Conservation (phyloP, 163 green algal species). For the Coccomyxa subellipsoidea region DNA sequence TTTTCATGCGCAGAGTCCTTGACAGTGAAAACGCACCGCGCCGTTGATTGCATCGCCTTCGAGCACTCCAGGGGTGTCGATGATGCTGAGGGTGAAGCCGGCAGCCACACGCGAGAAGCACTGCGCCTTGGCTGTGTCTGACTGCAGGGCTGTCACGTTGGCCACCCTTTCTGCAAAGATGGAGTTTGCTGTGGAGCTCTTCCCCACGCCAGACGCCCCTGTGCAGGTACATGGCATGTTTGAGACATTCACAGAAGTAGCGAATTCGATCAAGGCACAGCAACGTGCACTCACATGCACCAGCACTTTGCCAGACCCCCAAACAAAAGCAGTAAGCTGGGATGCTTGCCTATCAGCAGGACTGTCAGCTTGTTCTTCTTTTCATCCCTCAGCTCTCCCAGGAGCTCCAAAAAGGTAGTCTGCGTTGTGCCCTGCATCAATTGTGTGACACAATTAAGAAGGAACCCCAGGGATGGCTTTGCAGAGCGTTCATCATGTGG, state of each 20-base stretch:
- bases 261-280: not conserved
- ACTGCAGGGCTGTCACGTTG: constrained; percentile 38
- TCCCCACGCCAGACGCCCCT: constrained; percentile 60
- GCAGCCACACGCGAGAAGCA: constrained; percentile 25
- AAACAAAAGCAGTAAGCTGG: not conserved
- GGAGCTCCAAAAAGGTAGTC: constrained; percentile 23
- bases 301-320: not conserved
- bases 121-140: constrained; percentile 34
- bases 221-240: not conserved
- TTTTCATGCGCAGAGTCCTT: not conserved
- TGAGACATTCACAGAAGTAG: not conserved
- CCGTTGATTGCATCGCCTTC: constrained; percentile 49
- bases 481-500: not conserved
- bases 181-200: constrained; percentile 67
- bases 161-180: constrained; percentile 54
- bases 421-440: constrained; percentile 25
- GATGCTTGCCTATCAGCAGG: constrained; percentile 51
- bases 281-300: not conserved
- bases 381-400: constrained; percentile 29
- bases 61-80: constrained; percentile 71
- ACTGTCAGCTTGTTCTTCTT: constrained; percentile 51
- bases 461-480: not conserved
- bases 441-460: not conserved
- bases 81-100: constrained; percentile 59
- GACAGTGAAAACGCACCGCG: not conserved